phyloP scores from a whole-genome alignment of 441 rosid species.

The Gossypium aridum region DNA sequence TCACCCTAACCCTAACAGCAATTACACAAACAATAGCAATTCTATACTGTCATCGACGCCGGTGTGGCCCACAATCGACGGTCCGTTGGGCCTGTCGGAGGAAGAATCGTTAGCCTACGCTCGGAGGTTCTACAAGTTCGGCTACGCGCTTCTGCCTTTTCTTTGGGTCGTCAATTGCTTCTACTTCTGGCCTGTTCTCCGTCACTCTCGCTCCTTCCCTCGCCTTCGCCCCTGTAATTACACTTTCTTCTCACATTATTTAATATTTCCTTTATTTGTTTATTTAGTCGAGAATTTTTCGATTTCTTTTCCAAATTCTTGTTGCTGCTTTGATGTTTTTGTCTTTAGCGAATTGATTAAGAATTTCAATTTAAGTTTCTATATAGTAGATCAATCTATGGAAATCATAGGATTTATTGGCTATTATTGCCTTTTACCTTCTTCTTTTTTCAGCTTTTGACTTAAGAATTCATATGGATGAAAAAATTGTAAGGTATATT shows the following conservation, averaged over 20 bases:
- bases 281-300: neutral
- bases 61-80: constrained; percentile 93
- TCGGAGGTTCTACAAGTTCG: constrained; percentile 76
- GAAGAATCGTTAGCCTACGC: constrained; percentile 78
- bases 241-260: neutral
- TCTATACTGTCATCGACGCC: constrained; percentile 44
- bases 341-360: neutral
- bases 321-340: neutral
- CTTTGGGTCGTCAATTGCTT: constrained; percentile 98
- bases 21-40: constrained; percentile 14
- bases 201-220: constrained; percentile 76
- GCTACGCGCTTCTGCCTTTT: constrained; percentile 80
- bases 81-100: constrained; percentile 82
- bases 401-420: neutral
- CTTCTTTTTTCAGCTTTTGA: neutral
- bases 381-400: neutral
- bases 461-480: neutral
- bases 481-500: neutral
- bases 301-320: neutral
- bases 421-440: neutral
- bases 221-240: constrained; percentile 62
- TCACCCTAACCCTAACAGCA: constrained; percentile 1
- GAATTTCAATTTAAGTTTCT: neutral
- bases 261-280: neutral
- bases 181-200: constrained; percentile 99